Percentiles rank a stretch among this genome's conserved stretches.
These are phyloP conservation scores for Coix lacrymajobi DNA, from an alignment of 176 grass and related monocot genomes.

Conservation along the genomic window DNA sequence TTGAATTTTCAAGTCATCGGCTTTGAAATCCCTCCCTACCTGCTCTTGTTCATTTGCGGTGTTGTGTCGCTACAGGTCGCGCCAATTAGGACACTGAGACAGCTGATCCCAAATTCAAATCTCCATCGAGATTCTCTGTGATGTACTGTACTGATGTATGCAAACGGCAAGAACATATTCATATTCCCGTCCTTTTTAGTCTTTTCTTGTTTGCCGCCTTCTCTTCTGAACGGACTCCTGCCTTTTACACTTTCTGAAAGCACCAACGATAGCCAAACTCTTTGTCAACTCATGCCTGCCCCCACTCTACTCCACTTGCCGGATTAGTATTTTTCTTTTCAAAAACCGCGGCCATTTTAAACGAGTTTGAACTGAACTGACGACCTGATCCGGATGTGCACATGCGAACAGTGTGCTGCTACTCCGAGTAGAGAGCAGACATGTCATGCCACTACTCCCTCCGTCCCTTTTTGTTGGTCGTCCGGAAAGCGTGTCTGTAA, in stretches of 20 bases:
- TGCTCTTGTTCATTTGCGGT: neutral
- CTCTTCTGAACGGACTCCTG: neutral
- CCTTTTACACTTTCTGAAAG: neutral
- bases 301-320: neutral
- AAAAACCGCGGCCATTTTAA: conserved; percentile 24
- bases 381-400: neutral
- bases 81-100: neutral
- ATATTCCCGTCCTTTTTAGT: neutral
- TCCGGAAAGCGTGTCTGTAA: too few relatives aligned
- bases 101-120: conserved; percentile 23
- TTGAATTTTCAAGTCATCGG: neutral
- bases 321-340: neutral
- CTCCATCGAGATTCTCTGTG: conserved; percentile 5
- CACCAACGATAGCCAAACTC: neutral
- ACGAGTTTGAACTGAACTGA: conserved; percentile 19
- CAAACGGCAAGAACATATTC: conserved; percentile 14
- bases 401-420: conserved; percentile 5
- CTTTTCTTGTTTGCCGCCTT: neutral
- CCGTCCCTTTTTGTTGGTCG: too few relatives aligned
- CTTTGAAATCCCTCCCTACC: neutral
- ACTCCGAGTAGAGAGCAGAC: conserved; percentile 13
- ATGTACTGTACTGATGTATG: neutral
- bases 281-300: conserved; percentile 11
- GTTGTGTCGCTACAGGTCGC: neutral
- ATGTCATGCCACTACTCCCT: conserved; percentile 20